Conservation (phyloP, 129 eudicot genomes). For the Flaveria brownii region DNA sequence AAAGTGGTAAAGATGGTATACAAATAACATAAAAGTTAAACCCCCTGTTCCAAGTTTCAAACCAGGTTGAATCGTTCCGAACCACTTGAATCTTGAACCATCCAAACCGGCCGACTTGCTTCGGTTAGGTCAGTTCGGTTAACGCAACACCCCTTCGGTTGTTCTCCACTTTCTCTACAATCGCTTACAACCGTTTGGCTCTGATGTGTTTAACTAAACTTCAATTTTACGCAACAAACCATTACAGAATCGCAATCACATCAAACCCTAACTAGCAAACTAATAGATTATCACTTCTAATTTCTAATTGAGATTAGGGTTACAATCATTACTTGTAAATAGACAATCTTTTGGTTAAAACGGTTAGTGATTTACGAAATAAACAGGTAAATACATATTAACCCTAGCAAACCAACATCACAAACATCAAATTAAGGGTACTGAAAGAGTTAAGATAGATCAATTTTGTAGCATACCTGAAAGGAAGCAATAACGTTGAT, state of each 20-base stretch:
- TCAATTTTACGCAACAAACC: not conserved
- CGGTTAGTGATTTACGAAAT: not conserved
- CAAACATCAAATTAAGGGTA: not conserved
- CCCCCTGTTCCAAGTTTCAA: not conserved
- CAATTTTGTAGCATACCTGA: not conserved
- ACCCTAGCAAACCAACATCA: not conserved
- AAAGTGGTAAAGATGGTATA: too few species aligned
- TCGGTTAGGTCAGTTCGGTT: too few species aligned
- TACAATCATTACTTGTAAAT: not conserved
- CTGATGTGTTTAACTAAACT: too few species aligned
- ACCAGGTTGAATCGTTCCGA: too few species aligned
- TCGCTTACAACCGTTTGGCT: too few species aligned
- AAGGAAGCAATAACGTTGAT: not conserved
- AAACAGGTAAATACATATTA: not conserved
- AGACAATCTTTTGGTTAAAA: not conserved
- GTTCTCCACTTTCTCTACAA: too few species aligned
- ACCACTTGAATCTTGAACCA: too few species aligned
- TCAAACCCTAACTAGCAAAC: constrained; percentile 4
- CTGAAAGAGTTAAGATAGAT: not conserved
- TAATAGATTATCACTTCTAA: not conserved
- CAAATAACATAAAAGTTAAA: not conserved
- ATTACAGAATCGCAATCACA: not conserved
- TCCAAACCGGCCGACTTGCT: too few species aligned
- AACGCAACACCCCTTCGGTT: too few species aligned
- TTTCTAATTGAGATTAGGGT: not conserved